Evolutionary conservation across 2,329 filamentous ascomycete genomes (phyloP), one percentile per base, ranked within the genome.

Genomic region (Clarireedia paspali): DNA sequence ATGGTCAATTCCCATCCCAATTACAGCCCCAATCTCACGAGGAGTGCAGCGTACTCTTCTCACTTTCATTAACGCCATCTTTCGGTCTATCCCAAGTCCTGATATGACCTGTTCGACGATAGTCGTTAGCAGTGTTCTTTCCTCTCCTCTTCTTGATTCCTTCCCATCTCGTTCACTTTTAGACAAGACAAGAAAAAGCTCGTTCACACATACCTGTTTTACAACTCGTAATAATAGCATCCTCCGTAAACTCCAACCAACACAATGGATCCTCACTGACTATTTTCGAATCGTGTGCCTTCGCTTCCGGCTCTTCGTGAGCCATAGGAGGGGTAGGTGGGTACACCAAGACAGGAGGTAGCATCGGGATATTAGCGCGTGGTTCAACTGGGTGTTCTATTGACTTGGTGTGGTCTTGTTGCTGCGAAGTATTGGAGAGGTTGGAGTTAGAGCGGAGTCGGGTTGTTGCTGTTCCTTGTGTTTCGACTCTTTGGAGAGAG

Each of bases 211-310:
- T 76, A 95, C 92, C 92, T 73, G 85, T 88, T 68, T 90, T 88
- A 73, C 91, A 96, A 63, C 89, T 90, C 38, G 91, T 96, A 67
- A 97, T 85, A 63, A 99, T 96, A 60, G 87, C 87, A 65, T 95
- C 86, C 69, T 96, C 87, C 54, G 92, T 91, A 66, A 99, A 99
- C n/a, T 85, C 88, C 40, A 99, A 73, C 87, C 91, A 96, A 70
- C 84, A 89, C 47, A 95, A 77, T 53, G 91, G 91, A 71, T 97
- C 90, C 59, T 85, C 83, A 70, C 96, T 91, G 38, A 96, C 83
- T 12, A 81, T 76, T 71, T 96, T 96, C 15, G 53, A 40, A 30
- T 47, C 42, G 14, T 46, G 42, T 5, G 6, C 7, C 14, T 24
- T 46, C 23, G 42, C 42, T 24, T 46, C 42, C 12, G 42, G 42